Evolutionary conservation across 768 basidiomycete species (phyloP).

Genomic region (Termitomyces sp.): DNA sequence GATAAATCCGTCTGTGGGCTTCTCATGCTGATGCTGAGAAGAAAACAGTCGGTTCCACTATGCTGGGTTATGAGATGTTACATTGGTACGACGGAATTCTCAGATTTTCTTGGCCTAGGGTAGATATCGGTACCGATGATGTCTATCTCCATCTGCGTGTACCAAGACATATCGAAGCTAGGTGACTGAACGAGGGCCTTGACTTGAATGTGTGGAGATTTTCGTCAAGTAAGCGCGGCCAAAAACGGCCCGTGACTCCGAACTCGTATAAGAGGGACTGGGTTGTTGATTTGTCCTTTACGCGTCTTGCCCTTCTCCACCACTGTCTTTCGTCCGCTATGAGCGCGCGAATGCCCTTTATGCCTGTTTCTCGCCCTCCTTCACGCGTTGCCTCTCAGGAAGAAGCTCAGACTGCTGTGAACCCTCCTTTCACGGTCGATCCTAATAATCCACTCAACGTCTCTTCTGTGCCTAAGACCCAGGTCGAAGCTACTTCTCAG

Average conservation of each 20-base stretch:
- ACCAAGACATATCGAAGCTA: not conserved
- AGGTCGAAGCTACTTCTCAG: not conserved
- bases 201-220: not conserved
- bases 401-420: not conserved
- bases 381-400: not conserved
- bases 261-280: not conserved
- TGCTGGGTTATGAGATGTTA: not conserved
- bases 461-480: not conserved
- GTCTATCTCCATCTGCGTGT: not conserved
- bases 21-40: not conserved
- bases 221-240: not conserved
- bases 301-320: conserved; percentile 3
- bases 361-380: conserved; percentile 5
- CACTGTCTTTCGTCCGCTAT: conserved; percentile 1
- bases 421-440: not conserved
- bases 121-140: not conserved
- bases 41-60: not conserved
- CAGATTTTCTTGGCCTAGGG: not conserved
- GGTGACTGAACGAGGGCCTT: not conserved
- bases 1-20: not conserved
- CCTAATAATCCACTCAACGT: not conserved
- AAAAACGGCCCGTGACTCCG: conserved; percentile 1
- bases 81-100: not conserved
- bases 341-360: conserved; percentile 19
- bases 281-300: not conserved